Evolutionary conservation across 164 flowering plant genomes (phyloP).

Genomic region (Nymphaea thermarum): DNA sequence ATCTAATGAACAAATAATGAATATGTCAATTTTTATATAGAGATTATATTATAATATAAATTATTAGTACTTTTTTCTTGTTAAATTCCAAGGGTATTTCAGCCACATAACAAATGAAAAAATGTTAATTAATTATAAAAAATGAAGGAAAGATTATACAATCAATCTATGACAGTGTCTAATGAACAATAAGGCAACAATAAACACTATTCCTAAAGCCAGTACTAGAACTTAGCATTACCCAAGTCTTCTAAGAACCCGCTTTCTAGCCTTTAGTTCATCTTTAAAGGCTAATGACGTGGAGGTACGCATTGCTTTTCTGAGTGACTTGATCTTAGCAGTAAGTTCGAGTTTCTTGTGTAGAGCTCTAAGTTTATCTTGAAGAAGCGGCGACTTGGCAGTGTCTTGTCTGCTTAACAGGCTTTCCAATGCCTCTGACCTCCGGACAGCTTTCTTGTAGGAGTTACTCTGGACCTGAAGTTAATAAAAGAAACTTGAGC

Average conservation of each 20-base stretch:
- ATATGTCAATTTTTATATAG: no score
- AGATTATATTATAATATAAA: no score
- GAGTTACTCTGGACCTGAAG: conserved; percentile 72
- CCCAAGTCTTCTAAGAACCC: conserved; percentile 91
- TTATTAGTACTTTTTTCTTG: no score
- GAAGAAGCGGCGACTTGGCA: conserved; percentile 69
- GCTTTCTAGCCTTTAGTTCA: conserved; percentile 89
- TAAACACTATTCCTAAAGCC: neutral
- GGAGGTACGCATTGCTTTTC: conserved; percentile 58
- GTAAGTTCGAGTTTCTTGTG: conserved; percentile 73
- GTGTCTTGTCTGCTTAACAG: conserved; percentile 71
- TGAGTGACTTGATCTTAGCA: conserved; percentile 62
- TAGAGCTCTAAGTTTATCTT: conserved; percentile 67
- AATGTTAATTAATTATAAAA: no score
- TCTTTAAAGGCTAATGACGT: conserved; percentile 89
- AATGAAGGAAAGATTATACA: no score
- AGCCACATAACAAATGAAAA: no score
- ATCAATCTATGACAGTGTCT: no score
- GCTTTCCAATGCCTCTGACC: conserved; percentile 82
- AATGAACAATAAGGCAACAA: no score
- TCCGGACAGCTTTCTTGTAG: conserved; percentile 58
- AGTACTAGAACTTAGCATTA: conserved; percentile 12
- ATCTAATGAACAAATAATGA: no score
- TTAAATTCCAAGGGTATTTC: no score
- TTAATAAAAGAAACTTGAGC: neutral